Conservation (phyloP, 345 rosid genomes). For the Salix dunnii region DNA sequence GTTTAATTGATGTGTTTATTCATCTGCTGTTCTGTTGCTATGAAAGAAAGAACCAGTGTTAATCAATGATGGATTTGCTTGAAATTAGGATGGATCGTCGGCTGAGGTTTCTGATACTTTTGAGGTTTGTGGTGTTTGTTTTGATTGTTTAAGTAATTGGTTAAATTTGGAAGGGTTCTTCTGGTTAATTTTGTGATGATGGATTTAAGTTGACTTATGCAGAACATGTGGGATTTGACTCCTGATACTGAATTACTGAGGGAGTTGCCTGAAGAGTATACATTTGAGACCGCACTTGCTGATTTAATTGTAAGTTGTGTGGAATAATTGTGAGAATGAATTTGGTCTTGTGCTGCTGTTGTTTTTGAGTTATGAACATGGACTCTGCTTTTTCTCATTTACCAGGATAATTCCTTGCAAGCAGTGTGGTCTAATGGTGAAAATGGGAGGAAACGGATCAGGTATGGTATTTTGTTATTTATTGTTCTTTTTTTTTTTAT, state of each 20-base stretch:
- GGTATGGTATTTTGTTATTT: slow-evolving; percentile 35
- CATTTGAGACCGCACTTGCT: slow-evolving; percentile 64
- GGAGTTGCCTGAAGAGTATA: slow-evolving; percentile 62
- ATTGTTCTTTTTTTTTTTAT: not conserved
- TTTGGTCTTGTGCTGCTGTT: not conserved
- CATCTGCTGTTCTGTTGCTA: not conserved
- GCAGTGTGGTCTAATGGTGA: slow-evolving; percentile 52
- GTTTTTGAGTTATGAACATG: slow-evolving; percentile 2
- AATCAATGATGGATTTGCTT: not conserved
- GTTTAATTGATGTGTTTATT: not conserved
- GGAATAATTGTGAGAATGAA: not conserved
- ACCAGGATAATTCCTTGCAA: slow-evolving; percentile 78
- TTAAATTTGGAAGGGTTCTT: not conserved
- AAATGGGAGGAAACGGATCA: slow-evolving; percentile 42
- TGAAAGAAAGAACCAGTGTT: no score
- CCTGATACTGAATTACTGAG: slow-evolving; percentile 54
- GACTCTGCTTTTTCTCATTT: slow-evolving; percentile 9
- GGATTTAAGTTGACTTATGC: slow-evolving; percentile 14
- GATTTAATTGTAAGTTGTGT: slow-evolving; percentile 59
- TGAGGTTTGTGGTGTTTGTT: slow-evolving; percentile 37
- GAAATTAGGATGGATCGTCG: slow-evolving; percentile 60
- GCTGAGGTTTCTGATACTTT: slow-evolving; percentile 27
- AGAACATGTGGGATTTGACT: slow-evolving; percentile 86
- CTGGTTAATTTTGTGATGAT: not conserved
- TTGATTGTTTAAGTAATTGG: not conserved